These are phyloP conservation scores for Peronosclerospora sorghi DNA, from an alignment of 352 stramenopile species.

Conservation along the genomic window DNA sequence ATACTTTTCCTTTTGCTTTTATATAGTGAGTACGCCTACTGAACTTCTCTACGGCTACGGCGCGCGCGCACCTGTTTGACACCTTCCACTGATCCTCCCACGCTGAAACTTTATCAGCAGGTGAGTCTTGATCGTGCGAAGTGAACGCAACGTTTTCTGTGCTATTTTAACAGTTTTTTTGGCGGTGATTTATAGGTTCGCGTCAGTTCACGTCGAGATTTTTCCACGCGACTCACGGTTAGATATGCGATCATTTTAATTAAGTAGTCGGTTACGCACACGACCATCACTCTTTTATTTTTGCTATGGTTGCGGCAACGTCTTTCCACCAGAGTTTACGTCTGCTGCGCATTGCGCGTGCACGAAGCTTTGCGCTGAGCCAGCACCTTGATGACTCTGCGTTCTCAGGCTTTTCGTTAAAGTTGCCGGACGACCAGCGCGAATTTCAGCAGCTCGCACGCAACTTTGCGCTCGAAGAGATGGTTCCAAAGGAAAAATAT, in stretches of 20 bases:
- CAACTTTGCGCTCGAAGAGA: conserved; percentile 85
- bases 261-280: not conserved
- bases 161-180: no score
- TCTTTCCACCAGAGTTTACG: conserved; percentile 1
- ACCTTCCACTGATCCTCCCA: no score
- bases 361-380: conserved; percentile 29
- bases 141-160: no score
- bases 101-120: no score
- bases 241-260: conserved; percentile 9
- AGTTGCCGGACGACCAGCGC: conserved; percentile 80
- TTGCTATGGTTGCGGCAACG: no score
- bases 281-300: not conserved
- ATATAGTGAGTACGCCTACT: no score
- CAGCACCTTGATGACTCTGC: conserved; percentile 44
- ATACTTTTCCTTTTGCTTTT: no score
- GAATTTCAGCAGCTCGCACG: conserved; percentile 78
- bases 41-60: no score
- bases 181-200: no score
- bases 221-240: not conserved
- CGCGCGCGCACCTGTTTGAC: no score
- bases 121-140: no score
- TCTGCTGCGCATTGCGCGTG: conserved; percentile 7
- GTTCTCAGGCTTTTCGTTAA: conserved; percentile 51
- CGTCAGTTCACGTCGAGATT: not conserved
- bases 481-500: conserved; percentile 81